These are phyloP conservation scores for Wilcoxina mikolae DNA, from an alignment of 495 filamentous ascomycete genomes.

Conservation along the genomic window DNA sequence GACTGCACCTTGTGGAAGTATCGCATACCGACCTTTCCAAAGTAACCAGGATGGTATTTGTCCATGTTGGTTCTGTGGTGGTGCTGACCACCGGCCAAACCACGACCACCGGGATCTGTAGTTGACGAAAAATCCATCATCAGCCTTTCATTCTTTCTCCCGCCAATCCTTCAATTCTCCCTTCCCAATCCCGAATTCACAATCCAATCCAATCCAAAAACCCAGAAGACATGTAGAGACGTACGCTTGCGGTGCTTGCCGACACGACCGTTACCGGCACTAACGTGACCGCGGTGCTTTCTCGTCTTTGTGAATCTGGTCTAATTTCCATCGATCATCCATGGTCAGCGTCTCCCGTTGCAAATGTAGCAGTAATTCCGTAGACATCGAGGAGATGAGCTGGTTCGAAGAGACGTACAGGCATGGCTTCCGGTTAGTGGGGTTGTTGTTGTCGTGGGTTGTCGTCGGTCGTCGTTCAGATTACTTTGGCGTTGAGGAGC, in stretches of 20 bases:
- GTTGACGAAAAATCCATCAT: slow-evolving; percentile 5
- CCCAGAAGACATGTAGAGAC: neutral
- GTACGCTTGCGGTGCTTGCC: slow-evolving; percentile 82
- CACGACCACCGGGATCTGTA: slow-evolving; percentile 30
- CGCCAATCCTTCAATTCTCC: neutral
- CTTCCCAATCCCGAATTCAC: neutral
- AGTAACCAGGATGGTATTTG: slow-evolving; percentile 93
- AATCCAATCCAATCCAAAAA: neutral
- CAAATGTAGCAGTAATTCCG: neutral
- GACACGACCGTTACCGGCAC: slow-evolving; percentile 80
- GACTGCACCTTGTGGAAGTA: slow-evolving; percentile 84
- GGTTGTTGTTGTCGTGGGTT: slow-evolving; percentile 2
- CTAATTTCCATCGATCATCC: slow-evolving; percentile 9
- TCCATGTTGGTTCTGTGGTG: slow-evolving; percentile 90
- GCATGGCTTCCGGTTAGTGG: slow-evolving; percentile 18
- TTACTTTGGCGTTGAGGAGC: neutral
- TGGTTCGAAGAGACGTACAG: slow-evolving; percentile 30
- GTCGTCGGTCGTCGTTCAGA: neutral
- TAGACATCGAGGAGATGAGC: slow-evolving; percentile 4
- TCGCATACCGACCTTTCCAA: slow-evolving; percentile 94
- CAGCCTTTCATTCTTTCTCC: slow-evolving; percentile 6
- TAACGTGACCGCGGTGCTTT: slow-evolving; percentile 71
- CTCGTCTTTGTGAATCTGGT: slow-evolving; percentile 30
- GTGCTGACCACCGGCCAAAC: slow-evolving; percentile 86
- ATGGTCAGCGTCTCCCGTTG: slow-evolving; percentile 10